Base-by-base conservation (phyloP, 441 rosid species). In the Gossypium laxum region DNA sequence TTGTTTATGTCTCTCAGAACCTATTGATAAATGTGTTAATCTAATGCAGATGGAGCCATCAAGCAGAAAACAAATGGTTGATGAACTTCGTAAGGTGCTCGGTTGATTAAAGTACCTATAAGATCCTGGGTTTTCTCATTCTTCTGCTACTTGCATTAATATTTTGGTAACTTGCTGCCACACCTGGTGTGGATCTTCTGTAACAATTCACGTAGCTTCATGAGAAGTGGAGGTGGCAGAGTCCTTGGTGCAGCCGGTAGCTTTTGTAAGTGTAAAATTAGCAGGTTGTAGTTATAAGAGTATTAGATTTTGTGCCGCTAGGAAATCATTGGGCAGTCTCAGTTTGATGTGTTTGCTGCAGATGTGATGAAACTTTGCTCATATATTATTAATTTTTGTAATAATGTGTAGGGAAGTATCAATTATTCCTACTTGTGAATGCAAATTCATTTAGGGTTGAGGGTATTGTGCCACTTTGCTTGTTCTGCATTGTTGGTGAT, bases 1-100 rank as follows among this genome's bases (percentile, higher is more conserved):
- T 74, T 34, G 10, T n/a, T 50, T 41, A 18, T 69, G 14, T 45
- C 10, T 70, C 8, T 68, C 8, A 43, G 17, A 67, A 48, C 65
- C 26, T 69, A 55, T 64, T 41, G 14, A 38, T 71, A 62, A 74
- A 76, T 74, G 32, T 82, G 75, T 80, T 26, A 54, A 68, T 60
- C 62, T 26, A 60, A 72, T 74, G 92, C 92, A 91, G 98, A 88
- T 94, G 84, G 97, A 94, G 76, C 88, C 97, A 21, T 87, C 94
- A 24, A 85, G 80, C 74, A 77, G 91, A 72, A 77, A 72, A 11
- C 76, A 80, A 68, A 60, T 94, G 77, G 80, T 86, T 41, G 78
- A 80, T 48, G 96, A 88, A 69, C 82, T 94, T 14, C 88, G 86
- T 1, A 83, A 90, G 82, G 96, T 86, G 76, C 88, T 94, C 21